Percentiles rank a stretch among this genome's conserved stretches.
phyloP scores from a whole-genome alignment of 257 asterid genomes.

The Solanum rostratum region DNA sequence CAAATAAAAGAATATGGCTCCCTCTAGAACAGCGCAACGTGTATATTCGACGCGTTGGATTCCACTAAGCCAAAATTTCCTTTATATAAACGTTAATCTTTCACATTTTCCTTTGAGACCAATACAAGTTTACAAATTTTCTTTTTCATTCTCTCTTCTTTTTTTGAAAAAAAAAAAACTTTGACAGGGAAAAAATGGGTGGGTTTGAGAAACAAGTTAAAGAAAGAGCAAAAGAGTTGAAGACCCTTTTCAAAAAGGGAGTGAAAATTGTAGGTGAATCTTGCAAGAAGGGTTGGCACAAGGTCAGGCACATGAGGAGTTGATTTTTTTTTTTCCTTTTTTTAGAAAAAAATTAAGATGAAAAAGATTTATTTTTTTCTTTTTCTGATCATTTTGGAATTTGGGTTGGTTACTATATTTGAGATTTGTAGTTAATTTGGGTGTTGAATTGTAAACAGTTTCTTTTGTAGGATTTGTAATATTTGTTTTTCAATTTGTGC shows the following conservation, averaged over 20 bases:
- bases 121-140: neutral
- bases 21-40: neutral
- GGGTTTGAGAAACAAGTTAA: slow-evolving; percentile 43
- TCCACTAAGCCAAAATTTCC: neutral
- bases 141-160: neutral
- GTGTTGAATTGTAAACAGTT: neutral
- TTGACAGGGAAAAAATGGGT: slow-evolving; percentile 18
- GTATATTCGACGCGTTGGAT: neutral
- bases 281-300: slow-evolving; percentile 68
- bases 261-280: slow-evolving; percentile 31
- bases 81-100: neutral
- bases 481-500: neutral
- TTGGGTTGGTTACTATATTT: neutral
- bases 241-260: slow-evolving; percentile 35
- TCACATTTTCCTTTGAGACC: neutral
- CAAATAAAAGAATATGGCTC: neutral
- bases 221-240: slow-evolving; percentile 28
- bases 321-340: neutral
- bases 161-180: neutral
- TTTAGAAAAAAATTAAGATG: too few relatives aligned
- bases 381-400: neutral
- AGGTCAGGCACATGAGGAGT: slow-evolving; percentile 30
- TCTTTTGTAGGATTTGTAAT: neutral
- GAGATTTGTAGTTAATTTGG: neutral
- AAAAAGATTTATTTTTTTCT: neutral